Evolutionary conservation across 768 basidiomycete species (phyloP).

Genomic region (Russula emetica): DNA sequence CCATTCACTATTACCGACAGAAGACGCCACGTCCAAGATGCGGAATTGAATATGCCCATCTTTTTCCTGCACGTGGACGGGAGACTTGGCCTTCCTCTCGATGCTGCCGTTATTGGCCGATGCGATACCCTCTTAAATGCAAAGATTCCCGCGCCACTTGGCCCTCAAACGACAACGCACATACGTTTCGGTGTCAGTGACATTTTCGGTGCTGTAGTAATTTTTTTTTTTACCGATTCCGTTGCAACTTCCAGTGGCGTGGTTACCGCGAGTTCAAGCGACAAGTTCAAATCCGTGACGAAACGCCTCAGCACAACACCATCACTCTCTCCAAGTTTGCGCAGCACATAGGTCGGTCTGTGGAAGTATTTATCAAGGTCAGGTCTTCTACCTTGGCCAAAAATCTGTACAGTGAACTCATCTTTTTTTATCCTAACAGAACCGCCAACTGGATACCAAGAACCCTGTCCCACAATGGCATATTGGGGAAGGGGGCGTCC

Average conservation of each 20-base stretch:
- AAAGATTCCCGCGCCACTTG: neutral
- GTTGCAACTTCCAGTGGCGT: slow-evolving; percentile 2
- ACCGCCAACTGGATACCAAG: too few species aligned
- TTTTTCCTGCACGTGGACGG: slow-evolving; percentile 6
- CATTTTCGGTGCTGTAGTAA: neutral
- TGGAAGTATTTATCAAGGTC: slow-evolving; percentile 12
- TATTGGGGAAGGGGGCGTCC: neutral
- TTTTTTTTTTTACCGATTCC: neutral
- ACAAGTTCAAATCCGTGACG: slow-evolving; percentile 18
- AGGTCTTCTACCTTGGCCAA: too few species aligned
- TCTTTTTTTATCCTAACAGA: too few species aligned
- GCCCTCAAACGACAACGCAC: neutral
- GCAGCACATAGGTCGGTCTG: slow-evolving; percentile 12
- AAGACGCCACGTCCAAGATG: slow-evolving; percentile 13
- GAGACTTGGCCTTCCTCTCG: slow-evolving; percentile 14
- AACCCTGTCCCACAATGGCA: slow-evolving; percentile 4
- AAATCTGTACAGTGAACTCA: too few species aligned
- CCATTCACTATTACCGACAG: neutral
- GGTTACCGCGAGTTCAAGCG: slow-evolving; percentile 18
- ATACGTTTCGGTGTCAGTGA: slow-evolving; percentile 18
- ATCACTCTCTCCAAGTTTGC: slow-evolving; percentile 11
- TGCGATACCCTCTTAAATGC: slow-evolving; percentile 7
- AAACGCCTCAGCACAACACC: slow-evolving; percentile 6
- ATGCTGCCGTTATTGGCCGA: neutral
- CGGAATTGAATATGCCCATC: slow-evolving; percentile 18